Evolutionary conservation across 306 rosid species (phyloP), one percentile per base, ranked within the genome.

Genomic region (Dryas drummondii): DNA sequence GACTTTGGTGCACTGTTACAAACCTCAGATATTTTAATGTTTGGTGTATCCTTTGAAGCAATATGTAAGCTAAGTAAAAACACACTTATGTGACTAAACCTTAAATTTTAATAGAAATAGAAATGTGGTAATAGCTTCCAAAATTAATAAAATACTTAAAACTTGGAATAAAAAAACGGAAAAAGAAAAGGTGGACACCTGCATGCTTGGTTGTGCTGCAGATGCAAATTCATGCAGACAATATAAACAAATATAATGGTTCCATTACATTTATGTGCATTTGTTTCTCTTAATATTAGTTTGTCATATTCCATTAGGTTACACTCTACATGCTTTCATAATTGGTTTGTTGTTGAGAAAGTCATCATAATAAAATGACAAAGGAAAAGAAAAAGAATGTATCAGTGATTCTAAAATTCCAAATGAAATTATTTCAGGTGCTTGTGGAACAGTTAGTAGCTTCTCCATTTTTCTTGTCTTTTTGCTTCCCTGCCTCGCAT

Each of bases 381-480:
- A 3, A 2, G 37, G 37, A 27, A 1, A 27, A 61, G 5, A 13
- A 46, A 9, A 17, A 42, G 47, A 37, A 0, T 49, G 8, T 58
- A 6, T 61, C 5, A 5, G 37, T 40, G 45, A 14, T 61, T 37
- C 66, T 61, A 32, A 37, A 9, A 37, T 42, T 61, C 17, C n/a
- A 63, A 1, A 0, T 78, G 9, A 68, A 45, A 32, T 55, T 49
- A 73, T 61, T 84, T 51, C 96, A 94, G 99, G 99, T 94, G 80
- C 56, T 89, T 73, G 63, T 92, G 79, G 97, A 94, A 66, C 99
- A 94, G 75, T 69, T 92, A 82, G 91, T 96, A 60, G 26, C 90
- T 80, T 91, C 97, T 85, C 97, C 97, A 19, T 19, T 19, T 19
- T 19, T 19, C 22, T 19, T 19, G 22, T 19, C 22, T 19, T 19